Evolutionary conservation across 1,139 yeast species (phyloP).

Genomic region (Yamadazyma diospyri): DNA sequence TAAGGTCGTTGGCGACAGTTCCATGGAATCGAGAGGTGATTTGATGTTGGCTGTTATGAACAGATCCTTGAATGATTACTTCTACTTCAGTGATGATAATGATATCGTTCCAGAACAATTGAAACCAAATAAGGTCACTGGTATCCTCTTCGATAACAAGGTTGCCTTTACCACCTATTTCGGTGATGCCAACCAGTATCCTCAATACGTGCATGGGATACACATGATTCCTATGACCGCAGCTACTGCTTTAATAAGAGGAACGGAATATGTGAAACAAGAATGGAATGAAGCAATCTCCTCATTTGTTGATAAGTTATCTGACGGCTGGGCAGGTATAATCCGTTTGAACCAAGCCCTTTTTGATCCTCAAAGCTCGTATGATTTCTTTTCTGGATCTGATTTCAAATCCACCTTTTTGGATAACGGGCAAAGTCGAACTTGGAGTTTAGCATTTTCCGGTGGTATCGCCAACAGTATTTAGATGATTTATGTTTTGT

Average conservation of each 20-base stretch:
- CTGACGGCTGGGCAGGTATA: constrained; percentile 85
- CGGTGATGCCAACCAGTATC: constrained; percentile 26
- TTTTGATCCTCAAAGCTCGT: constrained; percentile 61
- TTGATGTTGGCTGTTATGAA: constrained; percentile 64
- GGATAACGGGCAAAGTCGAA: constrained; percentile 82
- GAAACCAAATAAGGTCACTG: constrained; percentile 63
- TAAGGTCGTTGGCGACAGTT: constrained; percentile 50
- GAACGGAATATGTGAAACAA: constrained; percentile 63
- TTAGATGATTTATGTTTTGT: constrained; percentile 2
- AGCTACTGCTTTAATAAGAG: constrained; percentile 74
- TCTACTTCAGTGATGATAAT: constrained; percentile 54
- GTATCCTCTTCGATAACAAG: constrained; percentile 79
- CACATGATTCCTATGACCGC: constrained; percentile 88
- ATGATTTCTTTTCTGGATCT: constrained; percentile 57
- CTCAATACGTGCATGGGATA: constrained; percentile 87
- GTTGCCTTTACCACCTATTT: constrained; percentile 71
- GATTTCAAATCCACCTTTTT: constrained; percentile 39
- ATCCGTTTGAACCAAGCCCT: constrained; percentile 74
- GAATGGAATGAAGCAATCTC: constrained; percentile 68
- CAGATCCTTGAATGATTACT: constrained; percentile 58
- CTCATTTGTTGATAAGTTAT: constrained; percentile 49
- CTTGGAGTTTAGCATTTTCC: constrained; percentile 81
- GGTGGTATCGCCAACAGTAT: constrained; percentile 39
- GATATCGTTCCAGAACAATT: constrained; percentile 49
- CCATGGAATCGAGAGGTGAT: constrained; percentile 67